Conservation (phyloP, 768 basidiomycete species). For the Suillus tomentosus region DNA sequence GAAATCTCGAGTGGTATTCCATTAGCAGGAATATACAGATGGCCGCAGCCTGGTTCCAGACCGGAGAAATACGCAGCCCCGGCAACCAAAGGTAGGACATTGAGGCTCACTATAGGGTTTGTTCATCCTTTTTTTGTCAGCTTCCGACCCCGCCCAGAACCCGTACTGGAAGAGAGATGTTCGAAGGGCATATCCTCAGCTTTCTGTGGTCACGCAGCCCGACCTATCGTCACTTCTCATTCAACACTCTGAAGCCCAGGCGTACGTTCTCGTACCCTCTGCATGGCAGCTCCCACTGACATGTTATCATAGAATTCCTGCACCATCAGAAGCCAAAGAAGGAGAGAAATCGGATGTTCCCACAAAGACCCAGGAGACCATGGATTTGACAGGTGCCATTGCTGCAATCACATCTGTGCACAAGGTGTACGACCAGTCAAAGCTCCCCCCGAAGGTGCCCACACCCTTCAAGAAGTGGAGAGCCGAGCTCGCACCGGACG, state of each 20-base stretch:
- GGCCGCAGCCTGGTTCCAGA: conserved; percentile 86
- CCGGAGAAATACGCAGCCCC: conserved; percentile 87
- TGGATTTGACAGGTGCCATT: conserved; percentile 78
- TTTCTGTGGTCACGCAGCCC: conserved; percentile 84
- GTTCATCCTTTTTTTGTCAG: conserved; percentile 38
- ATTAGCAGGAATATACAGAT: conserved; percentile 67
- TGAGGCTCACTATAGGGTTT: background rate
- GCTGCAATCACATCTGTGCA: conserved; percentile 56
- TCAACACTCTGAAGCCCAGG: conserved; percentile 65
- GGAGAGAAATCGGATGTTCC: conserved; percentile 47
- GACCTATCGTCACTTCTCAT: conserved; percentile 81
- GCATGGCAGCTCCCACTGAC: conserved; percentile 12
- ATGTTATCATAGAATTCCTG: conserved; percentile 46
- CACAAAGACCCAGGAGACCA: conserved; percentile 41
- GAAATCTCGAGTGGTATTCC: conserved; percentile 92
- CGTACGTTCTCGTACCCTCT: conserved; percentile 49
- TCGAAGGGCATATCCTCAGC: conserved; percentile 87
- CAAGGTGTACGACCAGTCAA: conserved; percentile 61
- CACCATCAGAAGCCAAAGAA: conserved; percentile 45
- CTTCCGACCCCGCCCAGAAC: conserved; percentile 85
- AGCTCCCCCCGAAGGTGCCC: conserved; percentile 76
- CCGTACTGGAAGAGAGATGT: conserved; percentile 98
- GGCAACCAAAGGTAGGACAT: conserved; percentile 76
- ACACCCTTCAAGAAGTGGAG: conserved; percentile 71
- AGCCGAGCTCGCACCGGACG: conserved; percentile 67